Percentiles rank a stretch among this genome's conserved stretches.
Evolutionary conservation across 23 red algal species (phyloP).

Genomic region (Gracilaria domingensis): DNA sequence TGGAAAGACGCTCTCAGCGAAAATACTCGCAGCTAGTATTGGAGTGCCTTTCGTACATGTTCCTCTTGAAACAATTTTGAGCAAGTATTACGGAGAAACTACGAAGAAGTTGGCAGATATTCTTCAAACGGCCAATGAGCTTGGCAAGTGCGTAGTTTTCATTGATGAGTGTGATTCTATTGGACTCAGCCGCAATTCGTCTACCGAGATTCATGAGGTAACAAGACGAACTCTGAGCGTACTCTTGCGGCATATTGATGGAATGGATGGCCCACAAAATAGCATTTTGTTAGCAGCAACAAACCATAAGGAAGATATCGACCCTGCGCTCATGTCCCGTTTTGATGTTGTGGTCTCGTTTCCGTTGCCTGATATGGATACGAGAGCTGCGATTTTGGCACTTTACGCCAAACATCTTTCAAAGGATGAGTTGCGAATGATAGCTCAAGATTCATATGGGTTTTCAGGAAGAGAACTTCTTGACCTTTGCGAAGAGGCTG

Average conservation of each 20-base stretch:
- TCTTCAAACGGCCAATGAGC: constrained; percentile 73
- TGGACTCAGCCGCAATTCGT: constrained; percentile 75
- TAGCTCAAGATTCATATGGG: constrained; percentile 73
- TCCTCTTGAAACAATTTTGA: constrained; percentile 82
- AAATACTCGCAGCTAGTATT: constrained; percentile 81
- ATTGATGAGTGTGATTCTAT: constrained; percentile 93
- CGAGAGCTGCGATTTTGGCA: constrained; percentile 74
- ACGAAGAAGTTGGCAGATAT: constrained; percentile 89
- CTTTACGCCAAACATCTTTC: constrained; percentile 93
- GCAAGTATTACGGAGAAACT: constrained; percentile 89
- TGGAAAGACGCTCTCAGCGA: constrained; percentile 89
- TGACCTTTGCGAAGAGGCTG: constrained; percentile 91
- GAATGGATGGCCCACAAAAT: constrained; percentile 83
- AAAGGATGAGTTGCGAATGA: constrained; percentile 58
- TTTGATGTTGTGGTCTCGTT: constrained; percentile 93
- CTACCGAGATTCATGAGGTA: constrained; percentile 88
- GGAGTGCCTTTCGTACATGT: constrained; percentile 92
- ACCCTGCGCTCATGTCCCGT: constrained; percentile 83
- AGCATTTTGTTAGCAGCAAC: constrained; percentile 91
- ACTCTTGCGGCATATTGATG: constrained; percentile 90
- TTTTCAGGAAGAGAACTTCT: constrained; percentile 88
- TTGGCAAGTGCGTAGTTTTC: constrained; percentile 84
- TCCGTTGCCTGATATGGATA: constrained; percentile 80
- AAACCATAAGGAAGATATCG: constrained; percentile 91
- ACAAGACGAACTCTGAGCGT: constrained; percentile 87